Conservation (phyloP, 140 eudicot genomes). For the Flaveria floridana region DNA sequence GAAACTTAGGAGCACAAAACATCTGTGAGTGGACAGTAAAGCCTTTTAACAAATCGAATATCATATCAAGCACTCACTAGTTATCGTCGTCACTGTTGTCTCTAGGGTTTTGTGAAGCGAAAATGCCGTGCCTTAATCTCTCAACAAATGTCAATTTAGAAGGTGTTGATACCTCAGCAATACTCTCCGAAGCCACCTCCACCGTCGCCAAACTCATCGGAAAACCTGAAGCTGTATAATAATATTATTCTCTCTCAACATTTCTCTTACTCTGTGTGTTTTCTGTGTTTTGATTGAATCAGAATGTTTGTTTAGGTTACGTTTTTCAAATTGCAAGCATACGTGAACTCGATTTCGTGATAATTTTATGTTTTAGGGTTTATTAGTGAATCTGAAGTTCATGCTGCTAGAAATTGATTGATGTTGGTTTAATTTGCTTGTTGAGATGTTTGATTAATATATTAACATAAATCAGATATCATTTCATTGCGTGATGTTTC, state of each 20-base stretch:
- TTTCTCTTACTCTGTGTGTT: neutral
- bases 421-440: neutral
- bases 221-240: conserved; percentile 73
- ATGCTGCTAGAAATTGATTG: too few relatives aligned
- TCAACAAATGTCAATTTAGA: conserved; percentile 84
- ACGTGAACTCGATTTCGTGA: neutral
- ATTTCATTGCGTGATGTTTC: too few relatives aligned
- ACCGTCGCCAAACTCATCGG: conserved; percentile 78
- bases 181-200: conserved; percentile 77
- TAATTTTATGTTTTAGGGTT: neutral
- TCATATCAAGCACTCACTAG: too few relatives aligned
- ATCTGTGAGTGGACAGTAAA: neutral
- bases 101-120: conserved; percentile 11
- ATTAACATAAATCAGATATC: too few relatives aligned
- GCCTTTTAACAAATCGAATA: neutral
- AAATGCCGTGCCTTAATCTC: conserved; percentile 79
- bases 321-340: too few relatives aligned
- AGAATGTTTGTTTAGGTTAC: too few relatives aligned
- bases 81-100: neutral
- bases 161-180: conserved; percentile 67
- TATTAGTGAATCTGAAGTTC: neutral
- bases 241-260: neutral
- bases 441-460: neutral
- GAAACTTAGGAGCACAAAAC: neutral
- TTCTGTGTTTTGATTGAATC: too few relatives aligned